Evolutionary conservation across 2,329 filamentous ascomycete species (phyloP), one percentile per base, ranked within the genome.

Genomic region (Penicillium expansum): DNA sequence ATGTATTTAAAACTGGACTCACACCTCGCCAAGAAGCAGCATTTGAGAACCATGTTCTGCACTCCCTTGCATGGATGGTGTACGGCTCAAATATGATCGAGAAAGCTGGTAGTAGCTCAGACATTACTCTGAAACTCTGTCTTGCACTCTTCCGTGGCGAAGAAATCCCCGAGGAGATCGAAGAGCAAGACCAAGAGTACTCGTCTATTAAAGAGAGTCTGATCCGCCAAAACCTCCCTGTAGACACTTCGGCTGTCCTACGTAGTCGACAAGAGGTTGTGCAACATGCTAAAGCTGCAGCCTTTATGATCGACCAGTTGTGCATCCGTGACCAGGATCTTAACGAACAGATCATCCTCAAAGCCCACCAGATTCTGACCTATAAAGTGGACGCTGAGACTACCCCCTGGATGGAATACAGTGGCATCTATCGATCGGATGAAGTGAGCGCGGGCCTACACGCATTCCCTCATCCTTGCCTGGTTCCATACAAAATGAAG

Each of bases 401-500:
- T 16, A 52, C 16, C 8, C 52, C 52, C 6, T 58, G 52, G 56
- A 7, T 8, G 18, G 20, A 56, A n/a, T 56, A 58, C 10, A 48
- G 47, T 29, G 41, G 56, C 3, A 27, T 48, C 37, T 58, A 58
- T 43, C 48, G 55, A 41, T 35, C 27, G 4, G 13, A 45, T 2
- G 48, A 55, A 37, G 55, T 53, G 8, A 18, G 14, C 29, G 39
- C 41, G 4, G 55, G 44, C 8, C 20, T 60, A 2, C 44, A 58
- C 30, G 3, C 16, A 16, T 60, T 55, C 6, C 48, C 55, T 5
- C 32, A 50, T 35, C 52, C 16, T 10, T 27, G 6, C 20, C 38
- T 58, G 1, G 48, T 58, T 3, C 52, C 51, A 9, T 39, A 32
- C 20, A 52, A 47, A 14, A 60, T 53, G 52, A 48, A 47, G 27